These are phyloP conservation scores for Fusarium sublunatum DNA, from an alignment of 2,329 filamentous ascomycete genomes.

Conservation along the genomic window DNA sequence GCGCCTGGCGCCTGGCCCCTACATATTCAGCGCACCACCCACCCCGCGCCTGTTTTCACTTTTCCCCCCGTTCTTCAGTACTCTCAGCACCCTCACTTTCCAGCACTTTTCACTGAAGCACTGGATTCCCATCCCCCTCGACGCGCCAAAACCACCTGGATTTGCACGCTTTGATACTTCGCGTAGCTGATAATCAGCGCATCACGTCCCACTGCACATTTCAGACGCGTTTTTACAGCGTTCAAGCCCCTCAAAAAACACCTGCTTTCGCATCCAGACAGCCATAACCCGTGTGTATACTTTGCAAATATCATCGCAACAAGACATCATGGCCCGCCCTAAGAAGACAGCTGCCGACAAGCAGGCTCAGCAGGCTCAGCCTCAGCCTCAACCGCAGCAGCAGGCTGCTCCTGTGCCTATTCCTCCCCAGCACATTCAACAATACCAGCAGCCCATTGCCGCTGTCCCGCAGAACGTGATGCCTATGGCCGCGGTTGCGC, in stretches of 20 bases:
- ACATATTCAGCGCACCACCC: conserved; percentile 54
- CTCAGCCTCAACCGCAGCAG: conserved; percentile 2
- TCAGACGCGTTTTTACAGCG: conserved; percentile 23
- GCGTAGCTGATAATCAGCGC: conserved; percentile 33
- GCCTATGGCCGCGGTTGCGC: conserved; percentile 46
- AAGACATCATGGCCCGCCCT: conserved; percentile 57
- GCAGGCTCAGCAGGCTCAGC: conserved; percentile 23
- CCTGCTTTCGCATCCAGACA: conserved; percentile 9
- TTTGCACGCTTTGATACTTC: conserved; percentile 43
- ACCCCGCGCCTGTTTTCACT: conserved; percentile 48
- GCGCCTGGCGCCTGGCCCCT: conserved; percentile 47
- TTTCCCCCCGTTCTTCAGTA: conserved; percentile 49
- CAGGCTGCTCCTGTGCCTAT: conserved; percentile 52
- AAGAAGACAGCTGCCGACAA: conserved; percentile 55
- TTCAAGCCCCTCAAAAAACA: conserved; percentile 12
- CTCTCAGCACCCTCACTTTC: conserved; percentile 45
- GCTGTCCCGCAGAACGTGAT: conserved; percentile 55
- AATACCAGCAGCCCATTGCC: conserved; percentile 45
- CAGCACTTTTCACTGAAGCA: conserved; percentile 38
- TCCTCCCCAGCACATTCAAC: conserved; percentile 38
- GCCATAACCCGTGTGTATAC: not conserved
- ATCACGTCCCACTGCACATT: conserved; percentile 33
- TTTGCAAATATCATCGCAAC: conserved; percentile 4
- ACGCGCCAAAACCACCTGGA: conserved; percentile 44
- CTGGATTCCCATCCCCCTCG: conserved; percentile 36